Evolutionary conservation across 257 asterid species (phyloP).

Genomic region (Cynanchum wilfordii): DNA sequence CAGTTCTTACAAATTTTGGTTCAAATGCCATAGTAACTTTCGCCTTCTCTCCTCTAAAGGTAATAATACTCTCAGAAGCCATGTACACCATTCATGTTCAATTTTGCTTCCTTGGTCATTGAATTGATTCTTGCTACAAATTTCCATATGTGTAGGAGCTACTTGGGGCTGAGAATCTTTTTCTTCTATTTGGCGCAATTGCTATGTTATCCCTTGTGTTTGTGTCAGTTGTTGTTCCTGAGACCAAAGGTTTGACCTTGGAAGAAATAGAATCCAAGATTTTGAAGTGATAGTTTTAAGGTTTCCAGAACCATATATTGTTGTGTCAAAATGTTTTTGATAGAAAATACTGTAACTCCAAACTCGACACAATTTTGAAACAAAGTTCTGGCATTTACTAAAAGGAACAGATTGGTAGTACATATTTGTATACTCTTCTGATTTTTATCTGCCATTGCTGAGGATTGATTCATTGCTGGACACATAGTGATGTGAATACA

Average conservation of each 20-base stretch:
- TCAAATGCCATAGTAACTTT: slow-evolving; percentile 95
- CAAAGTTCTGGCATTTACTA: background rate
- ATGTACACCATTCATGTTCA: background rate
- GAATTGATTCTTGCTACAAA: background rate
- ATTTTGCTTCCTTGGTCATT: slow-evolving; percentile 1
- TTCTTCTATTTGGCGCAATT: slow-evolving; percentile 82
- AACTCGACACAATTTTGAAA: too few species aligned
- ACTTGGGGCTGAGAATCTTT: slow-evolving; percentile 84
- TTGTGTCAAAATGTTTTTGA: background rate
- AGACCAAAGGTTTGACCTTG: slow-evolving; percentile 98
- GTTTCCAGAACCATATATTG: background rate
- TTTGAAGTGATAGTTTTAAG: slow-evolving; percentile 45
- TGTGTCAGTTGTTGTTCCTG: slow-evolving; percentile 65
- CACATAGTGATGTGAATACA: background rate
- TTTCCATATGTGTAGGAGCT: slow-evolving; percentile 50
- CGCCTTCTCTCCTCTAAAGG: slow-evolving; percentile 92
- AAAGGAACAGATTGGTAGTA: background rate
- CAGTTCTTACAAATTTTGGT: slow-evolving; percentile 90
- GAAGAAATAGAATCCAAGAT: slow-evolving; percentile 91
- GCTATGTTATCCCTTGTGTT: slow-evolving; percentile 64
- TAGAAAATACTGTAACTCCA: too few species aligned
- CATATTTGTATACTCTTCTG: background rate
- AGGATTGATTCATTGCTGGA: background rate
- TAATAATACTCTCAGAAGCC: slow-evolving; percentile 17
- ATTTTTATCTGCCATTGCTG: background rate